Evolutionary conservation across 352 stramenopile genomes (phyloP).

Genomic region (Globisporangium ultimum): DNA sequence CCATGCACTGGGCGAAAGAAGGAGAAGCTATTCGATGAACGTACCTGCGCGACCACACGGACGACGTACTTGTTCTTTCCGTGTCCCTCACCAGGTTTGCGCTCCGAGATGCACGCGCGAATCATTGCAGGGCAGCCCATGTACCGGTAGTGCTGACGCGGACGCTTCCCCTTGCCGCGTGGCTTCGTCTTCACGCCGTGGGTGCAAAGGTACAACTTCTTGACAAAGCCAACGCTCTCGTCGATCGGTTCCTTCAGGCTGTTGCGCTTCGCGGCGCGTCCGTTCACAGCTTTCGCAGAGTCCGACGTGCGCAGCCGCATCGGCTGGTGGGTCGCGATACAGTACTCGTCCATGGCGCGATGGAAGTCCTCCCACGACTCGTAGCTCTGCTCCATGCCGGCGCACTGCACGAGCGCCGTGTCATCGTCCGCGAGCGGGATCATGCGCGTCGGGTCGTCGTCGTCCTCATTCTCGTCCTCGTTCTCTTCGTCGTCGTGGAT

Average conservation of each 20-base stretch:
- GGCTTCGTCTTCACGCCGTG: constrained; percentile 84
- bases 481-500: constrained; percentile 49
- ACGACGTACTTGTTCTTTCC: constrained; percentile 79
- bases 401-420: constrained; percentile 61
- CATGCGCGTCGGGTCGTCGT: constrained; percentile 33
- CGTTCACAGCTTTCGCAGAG: constrained; percentile 78
- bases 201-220: constrained; percentile 83
- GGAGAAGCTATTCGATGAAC: background rate
- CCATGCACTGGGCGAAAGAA: background rate
- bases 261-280: constrained; percentile 74
- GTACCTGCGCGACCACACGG: constrained; percentile 74
- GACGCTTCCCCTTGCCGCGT: constrained; percentile 73
- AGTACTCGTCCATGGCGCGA: constrained; percentile 78
- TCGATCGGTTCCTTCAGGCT: constrained; percentile 84
- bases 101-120: constrained; percentile 76
- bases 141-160: constrained; percentile 79
- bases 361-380: constrained; percentile 86
- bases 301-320: constrained; percentile 81
- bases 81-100: constrained; percentile 50
- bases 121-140: constrained; percentile 85
- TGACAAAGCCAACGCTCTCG: constrained; percentile 80
- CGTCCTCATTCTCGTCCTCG: constrained; percentile 38
- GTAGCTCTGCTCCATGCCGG: constrained; percentile 69
- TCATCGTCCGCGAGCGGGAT: constrained; percentile 58
- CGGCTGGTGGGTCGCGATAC: constrained; percentile 64